These are phyloP conservation scores for apple (Malus domestica) DNA, from an alignment of 306 rosid genomes.

Conservation along the genomic window DNA sequence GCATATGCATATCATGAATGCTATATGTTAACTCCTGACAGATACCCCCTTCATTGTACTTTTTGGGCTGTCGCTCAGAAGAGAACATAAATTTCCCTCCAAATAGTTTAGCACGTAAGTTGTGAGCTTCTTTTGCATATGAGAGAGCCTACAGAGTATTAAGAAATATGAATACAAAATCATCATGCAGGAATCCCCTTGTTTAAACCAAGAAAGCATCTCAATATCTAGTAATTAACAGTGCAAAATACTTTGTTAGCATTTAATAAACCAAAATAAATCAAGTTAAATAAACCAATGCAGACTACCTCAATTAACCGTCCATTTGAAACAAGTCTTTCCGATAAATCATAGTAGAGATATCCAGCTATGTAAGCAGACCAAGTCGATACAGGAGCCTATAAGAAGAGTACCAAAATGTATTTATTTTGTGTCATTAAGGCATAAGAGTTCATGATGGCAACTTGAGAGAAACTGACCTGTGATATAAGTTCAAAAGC, in stretches of 20 bases:
- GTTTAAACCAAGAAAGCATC: not conserved
- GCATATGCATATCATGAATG: slow-evolving; percentile 41
- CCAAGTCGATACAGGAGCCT: slow-evolving; percentile 57
- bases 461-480: slow-evolving; percentile 40
- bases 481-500: slow-evolving; percentile 57
- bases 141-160: slow-evolving; percentile 58
- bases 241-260: not conserved
- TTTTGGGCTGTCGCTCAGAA: slow-evolving; percentile 42
- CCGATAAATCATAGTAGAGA: slow-evolving; percentile 70
- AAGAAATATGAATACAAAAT: not conserved
- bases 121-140: slow-evolving; percentile 80
- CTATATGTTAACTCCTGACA: slow-evolving; percentile 32
- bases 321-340: slow-evolving; percentile 63
- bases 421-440: slow-evolving; percentile 17
- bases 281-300: slow-evolving; percentile 8
- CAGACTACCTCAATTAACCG: slow-evolving; percentile 51
- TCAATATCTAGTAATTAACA: slow-evolving; percentile 1
- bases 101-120: slow-evolving; percentile 58
- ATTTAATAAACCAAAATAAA: not conserved
- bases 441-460: slow-evolving; percentile 3
- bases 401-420: slow-evolving; percentile 19
- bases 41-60: slow-evolving; percentile 28
- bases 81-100: slow-evolving; percentile 45
- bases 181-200: not conserved
- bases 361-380: slow-evolving; percentile 57